phyloP scores from a whole-genome alignment of 2,329 filamentous ascomycete genomes.

The Ophiosphaerella korrae region DNA sequence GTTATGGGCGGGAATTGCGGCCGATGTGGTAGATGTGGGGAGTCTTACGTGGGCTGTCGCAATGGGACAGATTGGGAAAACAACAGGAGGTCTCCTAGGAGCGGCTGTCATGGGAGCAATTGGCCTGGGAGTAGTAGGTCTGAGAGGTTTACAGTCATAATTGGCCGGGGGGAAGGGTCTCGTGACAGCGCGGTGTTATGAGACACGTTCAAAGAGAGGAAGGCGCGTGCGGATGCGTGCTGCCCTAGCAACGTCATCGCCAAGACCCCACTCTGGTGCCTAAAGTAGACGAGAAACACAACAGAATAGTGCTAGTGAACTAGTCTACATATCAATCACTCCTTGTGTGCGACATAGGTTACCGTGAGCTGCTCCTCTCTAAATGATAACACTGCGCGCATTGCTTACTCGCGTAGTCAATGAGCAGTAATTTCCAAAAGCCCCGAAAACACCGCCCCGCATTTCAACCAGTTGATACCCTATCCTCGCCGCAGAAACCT shows the following conservation, averaged over 20 bases:
- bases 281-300: background rate
- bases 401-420: conserved; percentile 7
- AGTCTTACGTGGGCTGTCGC: conserved; percentile 24
- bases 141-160: conserved; percentile 16
- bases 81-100: conserved; percentile 22
- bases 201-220: conserved; percentile 5
- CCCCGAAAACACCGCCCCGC: conserved; percentile 37
- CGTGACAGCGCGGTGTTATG: conserved; percentile 16
- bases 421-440: conserved; percentile 33
- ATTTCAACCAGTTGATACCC: conserved; percentile 41
- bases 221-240: background rate
- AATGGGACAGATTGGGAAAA: conserved; percentile 22
- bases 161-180: background rate
- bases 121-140: conserved; percentile 19
- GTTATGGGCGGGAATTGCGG: conserved; percentile 26
- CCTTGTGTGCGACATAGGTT: too few relatives aligned
- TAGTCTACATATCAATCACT: too few relatives aligned
- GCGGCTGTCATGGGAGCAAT: conserved; percentile 18
- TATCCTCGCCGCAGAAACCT: conserved; percentile 41
- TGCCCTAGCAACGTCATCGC: conserved; percentile 1
- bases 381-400: too few relatives aligned
- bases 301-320: background rate
- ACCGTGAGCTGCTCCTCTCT: too few relatives aligned
- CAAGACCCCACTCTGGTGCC: background rate
- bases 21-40: conserved; percentile 27